A percentile compares a stretch with the other conserved stretches of the same genome.
Evolutionary conservation across 75 land plant species (phyloP).

Genomic region (Isoetes taiwanensis): DNA sequence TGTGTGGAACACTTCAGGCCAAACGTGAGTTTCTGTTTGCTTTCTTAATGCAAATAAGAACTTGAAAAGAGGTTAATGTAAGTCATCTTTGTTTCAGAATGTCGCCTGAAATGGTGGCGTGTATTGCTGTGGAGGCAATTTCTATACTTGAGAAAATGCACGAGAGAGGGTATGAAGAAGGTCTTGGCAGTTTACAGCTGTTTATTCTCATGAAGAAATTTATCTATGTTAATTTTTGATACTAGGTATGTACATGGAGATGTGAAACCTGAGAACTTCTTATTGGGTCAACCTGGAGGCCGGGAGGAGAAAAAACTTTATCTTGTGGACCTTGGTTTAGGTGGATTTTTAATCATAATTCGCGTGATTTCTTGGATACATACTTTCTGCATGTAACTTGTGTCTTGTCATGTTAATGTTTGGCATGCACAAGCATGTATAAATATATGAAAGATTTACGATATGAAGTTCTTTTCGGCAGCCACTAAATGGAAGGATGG

Average conservation of each 20-base stretch:
- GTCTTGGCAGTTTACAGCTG: neutral
- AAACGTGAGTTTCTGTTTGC: constrained; percentile 65
- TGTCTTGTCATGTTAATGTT: too few relatives aligned
- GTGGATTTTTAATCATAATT: neutral
- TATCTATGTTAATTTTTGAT: neutral
- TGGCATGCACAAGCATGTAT: too few relatives aligned
- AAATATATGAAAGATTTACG: too few relatives aligned
- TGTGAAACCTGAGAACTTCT: constrained; percentile 28
- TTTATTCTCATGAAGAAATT: neutral
- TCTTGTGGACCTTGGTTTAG: neutral
- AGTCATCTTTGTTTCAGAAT: constrained; percentile 26
- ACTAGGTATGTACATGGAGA: constrained; percentile 32
- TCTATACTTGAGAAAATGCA: constrained; percentile 83
- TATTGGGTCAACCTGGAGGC: constrained; percentile 27
- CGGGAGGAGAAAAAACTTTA: constrained; percentile 17
- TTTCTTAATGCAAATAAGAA: too few relatives aligned
- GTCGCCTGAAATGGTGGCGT: constrained; percentile 83
- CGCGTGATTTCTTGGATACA: neutral
- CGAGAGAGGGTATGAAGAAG: constrained; percentile 52
- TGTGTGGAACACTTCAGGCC: constrained; percentile 85
- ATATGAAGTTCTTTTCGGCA: too few relatives aligned
- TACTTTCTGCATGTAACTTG: neutral
- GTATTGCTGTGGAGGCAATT: constrained; percentile 78
- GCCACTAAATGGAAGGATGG: constrained; percentile 90
- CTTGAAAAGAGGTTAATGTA: too few relatives aligned